A percentile compares a stretch with the other conserved stretches of the same genome.
phyloP scores from a whole-genome alignment of 495 filamentous ascomycete genomes.

The Aeminium ludgeri region DNA sequence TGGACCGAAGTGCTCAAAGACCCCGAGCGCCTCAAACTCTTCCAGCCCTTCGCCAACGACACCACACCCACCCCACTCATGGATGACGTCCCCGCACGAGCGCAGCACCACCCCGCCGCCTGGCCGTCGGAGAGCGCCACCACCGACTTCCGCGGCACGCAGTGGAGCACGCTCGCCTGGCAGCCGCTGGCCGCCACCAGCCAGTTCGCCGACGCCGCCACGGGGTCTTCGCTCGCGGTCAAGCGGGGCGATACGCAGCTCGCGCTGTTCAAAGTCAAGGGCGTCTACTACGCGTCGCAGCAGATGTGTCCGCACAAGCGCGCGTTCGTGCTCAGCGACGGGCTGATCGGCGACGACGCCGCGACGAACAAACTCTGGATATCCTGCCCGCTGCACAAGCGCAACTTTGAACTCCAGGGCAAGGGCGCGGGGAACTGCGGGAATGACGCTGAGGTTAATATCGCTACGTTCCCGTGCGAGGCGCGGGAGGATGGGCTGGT shows the following conservation, averaged over 20 bases:
- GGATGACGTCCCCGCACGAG: conserved; percentile 58
- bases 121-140: conserved; percentile 58
- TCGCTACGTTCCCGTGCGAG: conserved; percentile 75
- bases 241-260: conserved; percentile 88
- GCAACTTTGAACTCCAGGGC: conserved; percentile 67
- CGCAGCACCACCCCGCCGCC: conserved; percentile 60
- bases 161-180: conserved; percentile 66
- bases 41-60: conserved; percentile 83
- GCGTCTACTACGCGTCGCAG: conserved; percentile 76
- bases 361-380: conserved; percentile 53
- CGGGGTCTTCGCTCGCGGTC: conserved; percentile 51
- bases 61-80: conserved; percentile 49
- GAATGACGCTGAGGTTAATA: conserved; percentile 60
- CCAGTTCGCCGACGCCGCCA: conserved; percentile 58
- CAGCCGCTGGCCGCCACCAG: conserved; percentile 63
- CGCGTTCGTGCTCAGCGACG: conserved; percentile 76
- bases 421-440: conserved; percentile 52
- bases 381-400: conserved; percentile 83
- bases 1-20: conserved; percentile 75
- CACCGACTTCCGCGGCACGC: conserved; percentile 56
- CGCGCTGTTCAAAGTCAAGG: conserved; percentile 74
- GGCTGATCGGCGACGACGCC: conserved; percentile 58
- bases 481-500: conserved; percentile 66
- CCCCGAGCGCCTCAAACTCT: conserved; percentile 50
- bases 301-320: conserved; percentile 98